phyloP scores from a whole-genome alignment of 148 eudicot genomes.

The Dysphania ambrosioides region DNA sequence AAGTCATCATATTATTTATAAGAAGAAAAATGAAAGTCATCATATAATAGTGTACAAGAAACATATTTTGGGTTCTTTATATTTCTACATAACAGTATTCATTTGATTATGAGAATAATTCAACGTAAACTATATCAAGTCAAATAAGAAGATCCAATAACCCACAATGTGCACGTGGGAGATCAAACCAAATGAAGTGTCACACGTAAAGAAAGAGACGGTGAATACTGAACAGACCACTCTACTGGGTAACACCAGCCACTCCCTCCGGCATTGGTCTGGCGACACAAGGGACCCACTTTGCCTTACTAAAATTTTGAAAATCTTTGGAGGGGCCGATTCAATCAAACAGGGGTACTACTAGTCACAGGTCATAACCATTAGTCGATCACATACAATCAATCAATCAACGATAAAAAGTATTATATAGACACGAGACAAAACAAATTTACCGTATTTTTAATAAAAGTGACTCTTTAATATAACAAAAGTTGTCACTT shows the following conservation, averaged over 20 bases:
- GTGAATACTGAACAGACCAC: conserved; percentile 1
- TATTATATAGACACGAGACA: too few species aligned
- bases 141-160: neutral
- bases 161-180: conserved; percentile 5
- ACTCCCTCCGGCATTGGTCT: neutral
- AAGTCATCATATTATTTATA: too few species aligned
- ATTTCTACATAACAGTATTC: neutral
- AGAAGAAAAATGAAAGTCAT: too few species aligned
- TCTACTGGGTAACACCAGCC: conserved; percentile 1
- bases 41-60: too few species aligned
- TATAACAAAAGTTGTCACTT: too few species aligned
- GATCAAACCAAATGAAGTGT: neutral
- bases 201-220: neutral
- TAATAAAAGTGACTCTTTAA: too few species aligned
- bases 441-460: too few species aligned
- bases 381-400: too few species aligned
- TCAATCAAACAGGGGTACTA: neutral
- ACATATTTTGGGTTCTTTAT: too few species aligned
- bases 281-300: neutral
- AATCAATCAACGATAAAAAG: too few species aligned
- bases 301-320: neutral
- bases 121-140: neutral
- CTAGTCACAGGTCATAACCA: neutral
- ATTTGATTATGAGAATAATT: neutral
- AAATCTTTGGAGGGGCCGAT: conserved; percentile 16